These are phyloP conservation scores for Isabelozyma gotoi DNA, from an alignment of 805 yeast genomes.

Conservation along the genomic window DNA sequence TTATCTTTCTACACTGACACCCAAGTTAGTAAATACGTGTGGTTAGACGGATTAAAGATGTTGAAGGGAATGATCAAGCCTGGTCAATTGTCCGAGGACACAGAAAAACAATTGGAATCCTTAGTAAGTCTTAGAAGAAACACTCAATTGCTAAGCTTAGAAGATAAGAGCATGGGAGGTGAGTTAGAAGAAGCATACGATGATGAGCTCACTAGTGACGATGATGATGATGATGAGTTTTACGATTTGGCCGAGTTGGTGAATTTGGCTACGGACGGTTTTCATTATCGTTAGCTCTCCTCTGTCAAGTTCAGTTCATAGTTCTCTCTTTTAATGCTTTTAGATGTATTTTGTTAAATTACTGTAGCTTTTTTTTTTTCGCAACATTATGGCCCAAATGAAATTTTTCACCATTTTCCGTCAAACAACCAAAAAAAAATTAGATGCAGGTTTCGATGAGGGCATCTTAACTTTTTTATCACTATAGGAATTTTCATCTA, in stretches of 20 bases:
- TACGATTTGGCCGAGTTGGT: constrained; percentile 27
- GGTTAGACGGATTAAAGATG: constrained; percentile 76
- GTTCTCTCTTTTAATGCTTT: not conserved
- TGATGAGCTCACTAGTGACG: constrained; percentile 15
- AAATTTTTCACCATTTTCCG: not conserved
- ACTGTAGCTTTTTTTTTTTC: not conserved
- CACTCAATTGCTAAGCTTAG: constrained; percentile 40
- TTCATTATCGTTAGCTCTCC: constrained; percentile 14
- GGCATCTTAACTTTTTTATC: not conserved
- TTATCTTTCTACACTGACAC: constrained; percentile 71
- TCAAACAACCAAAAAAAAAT: not conserved
- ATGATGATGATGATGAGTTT: constrained; percentile 26
- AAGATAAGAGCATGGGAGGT: constrained; percentile 14
- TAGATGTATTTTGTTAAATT: not conserved
- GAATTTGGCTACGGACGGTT: constrained; percentile 17
- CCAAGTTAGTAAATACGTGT: constrained; percentile 62
- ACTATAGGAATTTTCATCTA: not conserved
- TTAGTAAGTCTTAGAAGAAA: constrained; percentile 37
- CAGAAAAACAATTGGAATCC: constrained; percentile 32
- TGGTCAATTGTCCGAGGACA: constrained; percentile 35
- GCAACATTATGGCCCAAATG: no score
- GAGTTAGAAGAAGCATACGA: constrained; percentile 12
- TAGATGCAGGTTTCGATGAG: not conserved
- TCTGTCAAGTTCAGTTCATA: not conserved
- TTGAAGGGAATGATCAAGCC: constrained; percentile 33